A percentile compares a stretch with the other conserved stretches of the same genome.
Evolutionary conservation across 768 basidiomycete species (phyloP).

Genomic region (Naganishia friedmannii): DNA sequence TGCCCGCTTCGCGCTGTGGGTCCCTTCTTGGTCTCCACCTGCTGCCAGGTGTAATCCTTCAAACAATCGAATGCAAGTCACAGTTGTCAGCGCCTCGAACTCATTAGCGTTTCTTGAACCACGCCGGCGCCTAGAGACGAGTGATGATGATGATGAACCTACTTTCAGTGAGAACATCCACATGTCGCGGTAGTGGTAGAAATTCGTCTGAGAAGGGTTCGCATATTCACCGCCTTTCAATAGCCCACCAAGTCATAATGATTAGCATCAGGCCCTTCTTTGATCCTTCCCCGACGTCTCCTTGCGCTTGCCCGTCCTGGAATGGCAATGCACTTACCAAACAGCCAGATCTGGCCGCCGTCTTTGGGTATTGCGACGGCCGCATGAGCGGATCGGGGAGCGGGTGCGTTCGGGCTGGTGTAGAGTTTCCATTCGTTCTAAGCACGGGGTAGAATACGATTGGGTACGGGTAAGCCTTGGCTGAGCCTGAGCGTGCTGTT

Average conservation of each 20-base stretch:
- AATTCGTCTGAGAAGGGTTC: conserved; percentile 73
- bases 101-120: too few relatives aligned
- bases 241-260: too few relatives aligned
- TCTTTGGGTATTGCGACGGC: conserved; percentile 68
- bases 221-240: conserved; percentile 77
- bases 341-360: conserved; percentile 83
- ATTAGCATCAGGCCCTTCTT: too few relatives aligned
- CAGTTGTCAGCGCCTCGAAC: too few relatives aligned
- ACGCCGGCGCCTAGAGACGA: too few relatives aligned
- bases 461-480: too few relatives aligned
- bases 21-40: conserved; percentile 77
- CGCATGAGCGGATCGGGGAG: conserved; percentile 82
- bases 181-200: conserved; percentile 85
- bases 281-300: too few relatives aligned
- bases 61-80: background rate
- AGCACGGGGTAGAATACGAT: background rate
- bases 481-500: background rate
- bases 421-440: conserved; percentile 84
- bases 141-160: background rate
- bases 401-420: conserved; percentile 77
- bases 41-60: conserved; percentile 73
- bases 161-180: conserved; percentile 66
- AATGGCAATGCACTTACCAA: too few relatives aligned
- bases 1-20: conserved; percentile 81
- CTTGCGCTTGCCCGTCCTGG: too few relatives aligned